phyloP scores from a whole-genome alignment of 495 filamentous ascomycete genomes.

The Penicillium cinerascens region DNA sequence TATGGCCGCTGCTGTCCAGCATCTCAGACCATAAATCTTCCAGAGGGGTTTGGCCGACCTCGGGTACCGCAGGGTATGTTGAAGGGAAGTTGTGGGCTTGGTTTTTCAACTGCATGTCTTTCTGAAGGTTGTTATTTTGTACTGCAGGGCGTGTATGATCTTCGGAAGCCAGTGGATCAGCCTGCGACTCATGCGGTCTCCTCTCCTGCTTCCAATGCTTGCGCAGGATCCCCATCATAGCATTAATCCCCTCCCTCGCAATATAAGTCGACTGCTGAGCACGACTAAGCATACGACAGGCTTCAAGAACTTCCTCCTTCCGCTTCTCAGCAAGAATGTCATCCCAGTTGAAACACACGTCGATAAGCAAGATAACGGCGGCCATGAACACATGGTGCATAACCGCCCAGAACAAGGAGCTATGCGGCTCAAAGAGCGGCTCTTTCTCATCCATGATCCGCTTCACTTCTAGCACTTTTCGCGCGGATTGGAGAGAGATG shows the following conservation, averaged over 20 bases:
- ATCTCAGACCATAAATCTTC: conserved; percentile 39
- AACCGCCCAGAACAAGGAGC: conserved; percentile 33
- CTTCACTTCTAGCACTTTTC: conserved; percentile 39
- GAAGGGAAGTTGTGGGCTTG: too few relatives aligned
- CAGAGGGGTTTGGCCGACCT: conserved; percentile 6
- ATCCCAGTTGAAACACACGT: conserved; percentile 45
- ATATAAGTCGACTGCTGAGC: conserved; percentile 32
- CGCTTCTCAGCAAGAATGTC: conserved; percentile 39
- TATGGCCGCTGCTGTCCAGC: conserved; percentile 26
- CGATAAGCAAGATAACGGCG: conserved; percentile 42
- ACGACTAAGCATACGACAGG: conserved; percentile 42
- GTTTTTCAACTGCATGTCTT: too few relatives aligned
- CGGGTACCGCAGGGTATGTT: not conserved
- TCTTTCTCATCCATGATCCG: conserved; percentile 40
- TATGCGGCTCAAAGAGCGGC: conserved; percentile 22
- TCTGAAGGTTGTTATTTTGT: too few relatives aligned
- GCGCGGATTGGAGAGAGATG: conserved; percentile 41
- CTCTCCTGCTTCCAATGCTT: conserved; percentile 30
- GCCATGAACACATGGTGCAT: conserved; percentile 49
- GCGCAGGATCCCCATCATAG: conserved; percentile 35
- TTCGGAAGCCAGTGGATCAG: not conserved
- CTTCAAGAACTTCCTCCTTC: conserved; percentile 40
- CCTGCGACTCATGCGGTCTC: not conserved
- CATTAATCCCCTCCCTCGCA: conserved; percentile 32
- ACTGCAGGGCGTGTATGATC: too few relatives aligned